Evolutionary conservation across 129 eudicot genomes (phyloP).

Genomic region (Chrysanthemum lavandulifolium): DNA sequence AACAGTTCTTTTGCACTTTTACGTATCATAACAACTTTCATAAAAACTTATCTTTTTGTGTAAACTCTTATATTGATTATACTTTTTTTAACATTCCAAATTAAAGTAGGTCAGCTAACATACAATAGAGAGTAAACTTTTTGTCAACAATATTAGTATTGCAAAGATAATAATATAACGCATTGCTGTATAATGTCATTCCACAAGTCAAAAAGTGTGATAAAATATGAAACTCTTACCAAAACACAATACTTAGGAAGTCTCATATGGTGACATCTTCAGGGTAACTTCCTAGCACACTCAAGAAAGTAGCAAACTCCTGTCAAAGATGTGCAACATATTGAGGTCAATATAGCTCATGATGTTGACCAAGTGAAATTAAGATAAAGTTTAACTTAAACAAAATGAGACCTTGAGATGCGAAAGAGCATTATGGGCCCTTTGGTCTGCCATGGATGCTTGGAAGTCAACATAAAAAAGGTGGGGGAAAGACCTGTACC

Average conservation of each 20-base stretch:
- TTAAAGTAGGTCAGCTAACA: too few relatives aligned
- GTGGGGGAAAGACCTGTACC: conserved; percentile 74
- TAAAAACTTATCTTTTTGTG: too few relatives aligned
- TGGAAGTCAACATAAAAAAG: conserved; percentile 94
- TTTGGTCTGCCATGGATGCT: conserved; percentile 96
- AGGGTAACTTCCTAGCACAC: conserved; percentile 96
- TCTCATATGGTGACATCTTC: conserved; percentile 63
- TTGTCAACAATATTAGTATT: too few relatives aligned
- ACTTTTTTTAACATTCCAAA: too few relatives aligned
- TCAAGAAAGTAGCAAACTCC: conserved; percentile 92
- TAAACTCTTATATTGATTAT: too few relatives aligned
- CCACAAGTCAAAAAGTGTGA: background rate
- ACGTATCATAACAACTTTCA: too few relatives aligned
- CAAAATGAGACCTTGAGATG: conserved; percentile 65
- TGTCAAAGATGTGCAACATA: conserved; percentile 29
- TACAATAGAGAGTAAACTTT: too few relatives aligned
- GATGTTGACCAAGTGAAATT: background rate
- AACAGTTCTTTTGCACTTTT: too few relatives aligned
- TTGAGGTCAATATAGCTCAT: conserved; percentile 5
- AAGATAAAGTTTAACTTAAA: background rate
- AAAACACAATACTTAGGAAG: background rate
- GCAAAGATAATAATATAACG: too few relatives aligned
- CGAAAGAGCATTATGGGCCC: conserved; percentile 89
- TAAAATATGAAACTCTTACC: conserved; percentile 24
- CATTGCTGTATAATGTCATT: background rate